phyloP scores from a whole-genome alignment of 1,284 basidiomycete species.

The Sanghuangporus sanghuang region DNA sequence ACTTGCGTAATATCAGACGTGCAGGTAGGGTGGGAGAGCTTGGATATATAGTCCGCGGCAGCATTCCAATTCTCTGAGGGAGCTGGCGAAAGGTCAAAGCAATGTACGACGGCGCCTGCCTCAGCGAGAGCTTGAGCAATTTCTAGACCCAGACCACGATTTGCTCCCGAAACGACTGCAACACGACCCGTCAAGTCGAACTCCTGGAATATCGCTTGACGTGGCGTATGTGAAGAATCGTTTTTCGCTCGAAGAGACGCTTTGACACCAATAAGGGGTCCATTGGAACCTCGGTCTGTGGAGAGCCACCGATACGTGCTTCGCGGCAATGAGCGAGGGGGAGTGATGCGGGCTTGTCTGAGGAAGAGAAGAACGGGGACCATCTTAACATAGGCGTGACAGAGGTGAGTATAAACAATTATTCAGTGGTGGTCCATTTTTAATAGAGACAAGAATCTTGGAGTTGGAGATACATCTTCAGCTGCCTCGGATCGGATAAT shows the following conservation, averaged over 20 bases:
- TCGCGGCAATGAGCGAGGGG: neutral
- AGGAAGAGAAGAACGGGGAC: neutral
- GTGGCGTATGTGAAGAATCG: constrained; percentile 29
- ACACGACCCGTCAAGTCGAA: constrained; percentile 74
- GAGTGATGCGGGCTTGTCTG: neutral
- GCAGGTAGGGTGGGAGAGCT: constrained; percentile 34
- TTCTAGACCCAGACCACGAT: constrained; percentile 79
- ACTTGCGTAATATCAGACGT: constrained; percentile 60
- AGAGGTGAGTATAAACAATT: no score
- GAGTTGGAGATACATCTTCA: no score
- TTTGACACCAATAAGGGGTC: constrained; percentile 48
- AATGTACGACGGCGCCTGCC: constrained; percentile 74
- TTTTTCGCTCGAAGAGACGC: constrained; percentile 46
- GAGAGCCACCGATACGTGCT: neutral
- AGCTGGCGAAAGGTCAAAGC: constrained; percentile 62
- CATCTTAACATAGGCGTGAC: neutral
- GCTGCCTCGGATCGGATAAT: no score
- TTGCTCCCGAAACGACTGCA: constrained; percentile 73
- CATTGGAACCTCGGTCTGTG: neutral
- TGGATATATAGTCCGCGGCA: constrained; percentile 47
- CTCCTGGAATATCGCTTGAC: constrained; percentile 48
- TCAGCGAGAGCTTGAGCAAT: constrained; percentile 76
- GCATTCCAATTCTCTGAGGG: constrained; percentile 66
- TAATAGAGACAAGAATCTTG: neutral
- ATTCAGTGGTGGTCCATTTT: neutral